Base-by-base conservation (phyloP, 257 asterid genomes). In the Nicotiana attenuata region DNA sequence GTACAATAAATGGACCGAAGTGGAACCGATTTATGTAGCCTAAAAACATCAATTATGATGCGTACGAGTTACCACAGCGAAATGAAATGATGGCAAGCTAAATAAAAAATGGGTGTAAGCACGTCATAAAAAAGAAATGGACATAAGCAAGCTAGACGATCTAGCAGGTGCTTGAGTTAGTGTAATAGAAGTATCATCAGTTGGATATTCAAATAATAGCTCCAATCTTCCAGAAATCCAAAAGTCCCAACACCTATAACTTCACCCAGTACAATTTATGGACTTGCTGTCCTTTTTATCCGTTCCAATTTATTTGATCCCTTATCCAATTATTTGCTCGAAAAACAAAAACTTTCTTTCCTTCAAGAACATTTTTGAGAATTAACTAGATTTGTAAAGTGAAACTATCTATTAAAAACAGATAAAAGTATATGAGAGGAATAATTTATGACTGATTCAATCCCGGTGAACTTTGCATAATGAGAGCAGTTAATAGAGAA, bases 1-100 rank as follows among this genome's bases (percentile, higher is more conserved):
- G 59, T 41, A 45, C 78, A 71, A 22, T 14, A 45, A 45, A 45
- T 45, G 60, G 61, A 71, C 60, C 14, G 3, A 7, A 47, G 24
- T 50, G 22, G 60, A 71, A 71, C 78, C 22, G 7, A 71, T 20
- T 71, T 45, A 71, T 13, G 60, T 47, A 47, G 20, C 60, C 60
- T 71, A 45, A 59, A 73, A 73, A 22, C 78, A 73, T 73, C 78
- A 24, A 73, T 59, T 47, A 73, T 73, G 61, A 73, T 14, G 61
- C 15, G 41, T 20, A 47, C 60, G 14, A 73, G 61, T 47, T 73
- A 47, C 28, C 38, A 47, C 47, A 73, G 78, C 20, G 1, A 24
- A 73, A 3, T 14, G 19, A 52, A 52, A 13, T 52, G 57, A 52
- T 14, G 57, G 57, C 57, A 52, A 52, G 57, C 7, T 9, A 41